Evolutionary conservation across 768 basidiomycete genomes (phyloP), one percentile per base, ranked within the genome.

Genomic region (Amanita rimosa): DNA sequence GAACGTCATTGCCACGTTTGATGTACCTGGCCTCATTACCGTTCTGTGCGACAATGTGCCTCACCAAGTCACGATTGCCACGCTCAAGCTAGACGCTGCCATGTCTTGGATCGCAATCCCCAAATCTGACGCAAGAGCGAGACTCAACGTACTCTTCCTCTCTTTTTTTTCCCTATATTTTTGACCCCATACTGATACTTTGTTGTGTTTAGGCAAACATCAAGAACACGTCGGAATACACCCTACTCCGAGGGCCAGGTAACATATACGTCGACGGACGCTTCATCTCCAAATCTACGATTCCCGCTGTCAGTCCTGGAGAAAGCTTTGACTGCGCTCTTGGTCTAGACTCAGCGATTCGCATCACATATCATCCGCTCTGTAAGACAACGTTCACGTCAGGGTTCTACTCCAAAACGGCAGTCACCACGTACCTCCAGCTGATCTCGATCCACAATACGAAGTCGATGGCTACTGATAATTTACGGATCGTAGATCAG

Each of bases 211-310:
- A 70, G 69, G 66, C 67, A 0, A 62, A 52, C 27, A 64, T 72
- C 6, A 62, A 58, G 45, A 72, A 72, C 50, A 59, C 61, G 1
- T 70, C 68, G 0, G 64, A 70, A 33, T 70, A 64, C 43, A 62
- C 66, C 1, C 55, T 72, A 6, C 54, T 71, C n/a, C 52, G 49
- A 3, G 71, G 71, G 0, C 54, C 46, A 1, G 66, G 65, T 0
- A 70, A 60, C 44, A 58, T 70, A 24, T 70, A 68, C 48, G 66
- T 71, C 2, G 67, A 72, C 48, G 68, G 70, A 7, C 67, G 64
- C 50, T 71, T 70, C 55, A 69, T 66, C 5, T 64, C 68, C 11
- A 57, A 61, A 8, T 64, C 66, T 1, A 44, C 44, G 11, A 50
- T 73, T 4, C 63, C 65, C 3, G 42, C 53, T 0, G 67, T 67